Conservation (phyloP, 805 yeast genomes). For the Sungouiozyma ichnusensis region DNA sequence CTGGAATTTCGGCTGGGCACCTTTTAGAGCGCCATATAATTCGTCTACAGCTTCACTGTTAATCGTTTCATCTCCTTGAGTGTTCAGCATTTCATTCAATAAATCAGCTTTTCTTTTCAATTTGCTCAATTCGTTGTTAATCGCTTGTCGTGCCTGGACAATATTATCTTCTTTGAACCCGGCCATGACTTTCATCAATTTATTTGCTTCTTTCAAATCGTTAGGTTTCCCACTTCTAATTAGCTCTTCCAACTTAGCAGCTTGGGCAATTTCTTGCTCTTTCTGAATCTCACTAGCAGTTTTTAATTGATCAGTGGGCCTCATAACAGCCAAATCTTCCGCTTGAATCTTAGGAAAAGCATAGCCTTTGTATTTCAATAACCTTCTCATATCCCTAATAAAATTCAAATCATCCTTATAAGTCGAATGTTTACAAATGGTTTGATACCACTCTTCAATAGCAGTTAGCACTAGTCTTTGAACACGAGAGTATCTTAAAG, state of each 20-base stretch:
- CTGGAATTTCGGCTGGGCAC: slow-evolving; percentile 78
- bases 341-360: slow-evolving; percentile 82
- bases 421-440: slow-evolving; percentile 80
- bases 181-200: slow-evolving; percentile 95
- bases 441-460: slow-evolving; percentile 95
- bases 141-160: slow-evolving; percentile 57
- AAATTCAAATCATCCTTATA: slow-evolving; percentile 87
- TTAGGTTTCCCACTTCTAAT: slow-evolving; percentile 92
- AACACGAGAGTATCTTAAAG: slow-evolving; percentile 68
- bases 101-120: slow-evolving; percentile 78
- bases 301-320: slow-evolving; percentile 78
- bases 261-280: slow-evolving; percentile 87
- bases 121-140: slow-evolving; percentile 74
- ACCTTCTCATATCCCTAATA: slow-evolving; percentile 91
- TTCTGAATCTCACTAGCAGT: slow-evolving; percentile 82
- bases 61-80: slow-evolving; percentile 32
- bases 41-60: slow-evolving; percentile 65
- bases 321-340: slow-evolving; percentile 88
- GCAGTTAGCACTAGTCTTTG: slow-evolving; percentile 81
- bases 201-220: slow-evolving; percentile 92
- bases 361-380: slow-evolving; percentile 83
- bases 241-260: slow-evolving; percentile 91
- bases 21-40: slow-evolving; percentile 65
- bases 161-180: slow-evolving; percentile 82
- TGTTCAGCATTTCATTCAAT: slow-evolving; percentile 72